phyloP scores from a whole-genome alignment of 345 rosid species.

The Abelmoschus esculentus region DNA sequence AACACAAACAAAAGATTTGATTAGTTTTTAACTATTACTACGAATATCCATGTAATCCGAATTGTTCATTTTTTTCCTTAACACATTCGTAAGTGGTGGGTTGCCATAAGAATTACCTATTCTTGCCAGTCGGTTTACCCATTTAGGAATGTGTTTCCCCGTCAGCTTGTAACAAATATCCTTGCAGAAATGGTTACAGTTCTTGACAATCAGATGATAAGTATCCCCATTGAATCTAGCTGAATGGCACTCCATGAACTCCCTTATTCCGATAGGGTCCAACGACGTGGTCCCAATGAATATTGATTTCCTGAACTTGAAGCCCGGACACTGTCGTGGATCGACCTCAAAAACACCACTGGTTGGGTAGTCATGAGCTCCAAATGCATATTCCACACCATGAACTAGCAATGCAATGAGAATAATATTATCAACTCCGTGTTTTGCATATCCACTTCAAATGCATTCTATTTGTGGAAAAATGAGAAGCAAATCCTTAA shows the following conservation, averaged over 20 bases:
- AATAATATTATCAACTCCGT: neutral
- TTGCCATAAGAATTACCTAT: too few species aligned
- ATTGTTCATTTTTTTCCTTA: neutral
- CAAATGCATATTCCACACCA: slow-evolving; percentile 94
- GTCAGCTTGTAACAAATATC: too few species aligned
- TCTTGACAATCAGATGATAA: slow-evolving; percentile 84
- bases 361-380: slow-evolving; percentile 83
- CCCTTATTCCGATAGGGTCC: slow-evolving; percentile 73
- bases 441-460: neutral
- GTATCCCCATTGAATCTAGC: slow-evolving; percentile 72
- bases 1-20: neutral
- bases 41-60: neutral
- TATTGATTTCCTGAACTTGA: slow-evolving; percentile 85
- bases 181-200: slow-evolving; percentile 7
- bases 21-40: neutral
- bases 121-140: too few species aligned
- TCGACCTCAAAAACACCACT: slow-evolving; percentile 96
- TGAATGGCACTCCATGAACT: slow-evolving; percentile 78
- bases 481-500: neutral
- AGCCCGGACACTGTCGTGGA: slow-evolving; percentile 89
- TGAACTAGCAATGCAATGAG: slow-evolving; percentile 30
- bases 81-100: slow-evolving; percentile 20
- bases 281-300: slow-evolving; percentile 79
- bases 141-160: too few species aligned
- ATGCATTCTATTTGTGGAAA: neutral